These are phyloP conservation scores for Calophaca sinica DNA, from an alignment of 306 rosid genomes.

Conservation along the genomic window DNA sequence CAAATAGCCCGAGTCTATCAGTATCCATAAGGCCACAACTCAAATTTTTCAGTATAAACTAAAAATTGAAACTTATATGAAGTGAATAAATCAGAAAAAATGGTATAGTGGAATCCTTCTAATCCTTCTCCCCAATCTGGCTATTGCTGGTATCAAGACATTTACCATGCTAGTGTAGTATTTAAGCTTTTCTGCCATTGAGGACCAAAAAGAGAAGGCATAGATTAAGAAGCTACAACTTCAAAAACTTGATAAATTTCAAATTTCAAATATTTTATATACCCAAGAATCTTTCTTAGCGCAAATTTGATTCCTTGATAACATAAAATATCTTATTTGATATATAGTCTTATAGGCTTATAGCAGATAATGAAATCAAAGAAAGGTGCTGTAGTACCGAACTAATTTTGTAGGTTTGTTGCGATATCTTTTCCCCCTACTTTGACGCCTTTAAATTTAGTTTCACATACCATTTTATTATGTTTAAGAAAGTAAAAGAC, in stretches of 20 bases:
- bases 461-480: neutral
- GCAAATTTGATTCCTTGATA: neutral
- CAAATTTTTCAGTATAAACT: too few relatives aligned
- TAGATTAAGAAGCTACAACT: neutral
- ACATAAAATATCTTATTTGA: neutral
- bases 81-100: too few relatives aligned
- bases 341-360: neutral
- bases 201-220: too few relatives aligned
- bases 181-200: too few relatives aligned
- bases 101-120: too few relatives aligned
- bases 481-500: neutral
- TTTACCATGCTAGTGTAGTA: too few relatives aligned
- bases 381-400: neutral
- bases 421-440: too few relatives aligned
- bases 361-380: neutral
- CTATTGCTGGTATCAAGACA: too few relatives aligned
- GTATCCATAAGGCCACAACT: too few relatives aligned
- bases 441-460: neutral
- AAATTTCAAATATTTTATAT: neutral
- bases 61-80: too few relatives aligned
- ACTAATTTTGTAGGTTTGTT: constrained; percentile 2
- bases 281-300: neutral
- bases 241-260: neutral
- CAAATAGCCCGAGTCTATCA: too few relatives aligned
- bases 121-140: too few relatives aligned